Evolutionary conservation across 129 eudicot genomes (phyloP).

Genomic region (Artemisia argyi): DNA sequence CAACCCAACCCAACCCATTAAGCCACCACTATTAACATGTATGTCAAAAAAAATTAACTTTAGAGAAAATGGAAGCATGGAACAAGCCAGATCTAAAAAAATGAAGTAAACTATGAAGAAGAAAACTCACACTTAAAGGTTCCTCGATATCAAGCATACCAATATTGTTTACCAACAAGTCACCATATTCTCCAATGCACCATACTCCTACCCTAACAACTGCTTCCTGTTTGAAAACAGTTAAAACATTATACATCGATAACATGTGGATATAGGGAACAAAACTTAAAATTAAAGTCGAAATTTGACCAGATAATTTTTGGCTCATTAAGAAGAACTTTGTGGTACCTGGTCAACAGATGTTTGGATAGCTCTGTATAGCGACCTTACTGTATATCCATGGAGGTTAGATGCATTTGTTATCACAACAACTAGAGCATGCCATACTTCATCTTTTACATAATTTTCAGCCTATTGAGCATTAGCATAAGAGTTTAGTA

Average conservation of each 20-base stretch:
- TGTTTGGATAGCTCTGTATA: too few species aligned
- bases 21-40: too few species aligned
- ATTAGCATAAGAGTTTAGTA: too few species aligned
- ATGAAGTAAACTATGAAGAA: conserved; percentile 8
- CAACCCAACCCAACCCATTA: too few species aligned
- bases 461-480: too few species aligned
- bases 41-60: background rate
- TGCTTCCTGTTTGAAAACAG: too few species aligned
- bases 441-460: conserved; percentile 99
- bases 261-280: too few species aligned
- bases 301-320: too few species aligned
- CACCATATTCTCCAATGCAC: conserved; percentile 99
- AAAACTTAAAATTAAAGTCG: too few species aligned
- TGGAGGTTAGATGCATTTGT: conserved; percentile 87
- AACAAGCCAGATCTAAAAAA: background rate
- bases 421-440: conserved; percentile 85
- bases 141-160: conserved; percentile 88
- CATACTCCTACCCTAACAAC: conserved; percentile 97
- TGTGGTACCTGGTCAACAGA: too few species aligned
- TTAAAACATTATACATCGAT: too few species aligned
- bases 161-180: conserved; percentile 74
- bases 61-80: background rate
- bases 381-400: conserved; percentile 83
- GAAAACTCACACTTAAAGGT: conserved; percentile 64
- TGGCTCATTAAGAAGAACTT: conserved; percentile 17